Evolutionary conservation across 2,329 filamentous ascomycete species (phyloP), one percentile per base, ranked within the genome.

Genomic region (Drechslerella coelobrocha): DNA sequence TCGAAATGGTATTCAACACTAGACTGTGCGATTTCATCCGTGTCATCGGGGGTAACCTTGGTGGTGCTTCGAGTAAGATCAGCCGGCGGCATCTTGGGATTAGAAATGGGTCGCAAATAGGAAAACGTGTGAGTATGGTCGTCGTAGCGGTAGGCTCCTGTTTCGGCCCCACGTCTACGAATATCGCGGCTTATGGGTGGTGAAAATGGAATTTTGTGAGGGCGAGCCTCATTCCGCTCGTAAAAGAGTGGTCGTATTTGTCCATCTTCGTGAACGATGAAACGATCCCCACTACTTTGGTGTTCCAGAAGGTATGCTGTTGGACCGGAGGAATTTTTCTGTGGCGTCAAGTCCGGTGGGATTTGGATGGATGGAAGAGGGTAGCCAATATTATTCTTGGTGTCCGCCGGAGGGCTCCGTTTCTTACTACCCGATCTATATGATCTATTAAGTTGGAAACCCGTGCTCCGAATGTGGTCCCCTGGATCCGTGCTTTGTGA

Each of bases 301-400:
- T 68, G 55, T 12, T 61, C 50, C 23, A 68, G 12, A 7, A 68
- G n/a, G 23, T 68, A 60, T 7, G 62, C 54, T 12, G 26, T 24
- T 24, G 55, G 62, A 17, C 48, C 21, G 3, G 62, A 60, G 1
- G 34, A 41, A 5, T 50, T 23, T 2, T n/a, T 21, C 4, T 43
- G 26, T 8, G 54, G 45, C 6, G 12, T 34, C 37, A 60, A 50
- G 7, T 55, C 62, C 4, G 47, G 27, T 31, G 55, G 61, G 3
- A 65, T 24, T 3, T 37, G 12, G 4, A 7, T 57, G 5, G 39
- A 29, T 19, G 43, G 24, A 24, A 27, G 3, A 24, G 10, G 24
- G 23, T 5, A n/a, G 10, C n/a, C 27, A 12, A 43, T 26, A 24
- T 12, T 19, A 6, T 17, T 47, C 9, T n/a, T n/a, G n/a, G n/a